Percentiles rank a stretch among this genome's conserved stretches.
Evolutionary conservation across 257 asterid species (phyloP).

Genomic region (Nicotiana tomentosiformis): DNA sequence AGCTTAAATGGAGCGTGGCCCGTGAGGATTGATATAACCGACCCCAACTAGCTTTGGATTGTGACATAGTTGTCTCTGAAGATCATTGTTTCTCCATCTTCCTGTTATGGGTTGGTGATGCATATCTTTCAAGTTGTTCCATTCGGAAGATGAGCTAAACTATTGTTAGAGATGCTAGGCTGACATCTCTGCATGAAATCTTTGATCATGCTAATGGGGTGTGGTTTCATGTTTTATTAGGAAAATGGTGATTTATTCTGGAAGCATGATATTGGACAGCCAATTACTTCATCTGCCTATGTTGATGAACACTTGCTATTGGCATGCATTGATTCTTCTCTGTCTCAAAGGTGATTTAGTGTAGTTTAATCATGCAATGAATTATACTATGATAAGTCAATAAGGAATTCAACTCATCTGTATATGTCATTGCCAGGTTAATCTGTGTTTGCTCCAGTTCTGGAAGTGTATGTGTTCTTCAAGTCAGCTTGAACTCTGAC

Average conservation of each 20-base stretch:
- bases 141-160: not conserved
- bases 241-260: constrained; percentile 63
- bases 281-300: constrained; percentile 78
- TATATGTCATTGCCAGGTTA: constrained; percentile 37
- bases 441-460: constrained; percentile 71
- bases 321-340: constrained; percentile 24
- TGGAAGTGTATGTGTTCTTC: constrained; percentile 60
- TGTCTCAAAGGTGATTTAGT: constrained; percentile 40
- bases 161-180: not conserved
- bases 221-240: constrained; percentile 25
- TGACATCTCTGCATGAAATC: not conserved
- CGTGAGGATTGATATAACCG: too few species aligned
- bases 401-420: not conserved
- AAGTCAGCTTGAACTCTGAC: constrained; percentile 25
- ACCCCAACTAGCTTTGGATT: too few species aligned
- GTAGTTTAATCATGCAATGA: not conserved
- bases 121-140: not conserved
- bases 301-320: constrained; percentile 57
- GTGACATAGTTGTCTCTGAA: not conserved
- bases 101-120: not conserved
- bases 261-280: constrained; percentile 55
- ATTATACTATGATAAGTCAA: not conserved
- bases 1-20: too few species aligned
- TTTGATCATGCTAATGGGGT: not conserved
- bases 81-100: not conserved